Base-by-base conservation (phyloP, 2,329 filamentous ascomycete genomes). In the Pyrenochaeta sp. region DNA sequence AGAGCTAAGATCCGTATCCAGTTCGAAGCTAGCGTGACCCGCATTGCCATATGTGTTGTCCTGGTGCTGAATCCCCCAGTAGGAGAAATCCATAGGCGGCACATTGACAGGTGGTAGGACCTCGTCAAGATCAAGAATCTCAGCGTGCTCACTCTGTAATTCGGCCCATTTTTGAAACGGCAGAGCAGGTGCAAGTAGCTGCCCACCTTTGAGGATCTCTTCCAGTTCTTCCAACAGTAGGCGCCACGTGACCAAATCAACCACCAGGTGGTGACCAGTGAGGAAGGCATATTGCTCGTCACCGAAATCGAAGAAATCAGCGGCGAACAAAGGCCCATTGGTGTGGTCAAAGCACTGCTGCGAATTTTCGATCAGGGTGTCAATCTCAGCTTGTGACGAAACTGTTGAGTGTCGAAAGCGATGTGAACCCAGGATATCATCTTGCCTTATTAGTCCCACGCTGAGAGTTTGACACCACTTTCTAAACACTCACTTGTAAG, bases 191-290 rank as follows among this genome's bases (percentile, higher is more conserved):
- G 75, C 67, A 6, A 83, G 64, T 0, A 79, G 58, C 12, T 64
- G 52, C 13, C 65, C 64, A 5, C 72, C 71, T 52, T 63, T 68
- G n/a, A 75, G 57, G 13, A 75, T 71, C 45, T 74, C 72, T 54
- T 83, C 80, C 0, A 84, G 67, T 45, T 84, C 80, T 36, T 79
- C 75, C 0, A 82, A 63, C 1, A 83, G 68, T 2, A 81, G 72
- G 7, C 79, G 71, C 82, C 82, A 84, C 0, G 80, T 81, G 0
- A 83, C 79, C 3, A 83, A 64, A 50, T 83, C 81, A 15, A 83
- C 73, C 15, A 78, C 72, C 15, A 78, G 59, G 57, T 78, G 76
- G 54, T 78, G 72, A 9, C 69, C 73, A 10, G 74, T 75, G 34
- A 76, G 68, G 40, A 79, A 75, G 4, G 68, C 69, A 50, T 69